These are phyloP conservation scores for Larix sibirica DNA, from an alignment of 83 land plant genomes.

Conservation along the genomic window DNA sequence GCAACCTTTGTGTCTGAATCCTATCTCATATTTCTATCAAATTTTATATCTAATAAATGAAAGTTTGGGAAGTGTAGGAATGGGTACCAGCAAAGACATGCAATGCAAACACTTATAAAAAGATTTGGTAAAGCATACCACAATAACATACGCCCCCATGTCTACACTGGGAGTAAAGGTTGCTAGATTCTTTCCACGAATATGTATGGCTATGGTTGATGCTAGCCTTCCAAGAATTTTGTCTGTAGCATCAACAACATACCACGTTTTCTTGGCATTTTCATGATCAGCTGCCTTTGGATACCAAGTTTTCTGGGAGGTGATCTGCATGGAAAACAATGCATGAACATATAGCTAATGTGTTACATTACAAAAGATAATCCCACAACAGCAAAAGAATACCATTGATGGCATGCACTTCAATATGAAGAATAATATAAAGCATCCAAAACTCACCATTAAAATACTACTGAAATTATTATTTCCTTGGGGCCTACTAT, in stretches of 20 bases:
- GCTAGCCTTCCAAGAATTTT: slow-evolving; percentile 88
- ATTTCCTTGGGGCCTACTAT: too few relatives aligned
- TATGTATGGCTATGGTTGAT: slow-evolving; percentile 84
- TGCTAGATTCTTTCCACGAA: slow-evolving; percentile 87
- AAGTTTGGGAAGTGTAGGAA: not conserved
- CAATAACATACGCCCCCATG: slow-evolving; percentile 95
- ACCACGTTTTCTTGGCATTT: slow-evolving; percentile 78
- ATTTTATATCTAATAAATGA: not conserved
- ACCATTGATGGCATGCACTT: not conserved
- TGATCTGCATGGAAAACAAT: slow-evolving; percentile 46
- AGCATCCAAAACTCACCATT: too few relatives aligned
- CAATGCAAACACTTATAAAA: too few relatives aligned
- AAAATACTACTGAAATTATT: too few relatives aligned
- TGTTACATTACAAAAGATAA: not conserved
- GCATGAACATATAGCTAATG: not conserved
- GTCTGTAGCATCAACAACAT: slow-evolving; percentile 93
- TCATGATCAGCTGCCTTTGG: slow-evolving; percentile 89
- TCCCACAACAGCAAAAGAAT: not conserved
- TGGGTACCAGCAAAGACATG: not conserved
- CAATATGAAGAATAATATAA: not conserved
- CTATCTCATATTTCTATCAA: not conserved
- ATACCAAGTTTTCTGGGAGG: slow-evolving; percentile 88
- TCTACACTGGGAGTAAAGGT: slow-evolving; percentile 91
- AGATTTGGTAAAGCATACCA: slow-evolving; percentile 52
- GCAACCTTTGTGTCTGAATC: not conserved